phyloP scores from a whole-genome alignment of 2,329 filamentous ascomycete species.

The Zelopaecilomyces penicillatus region DNA sequence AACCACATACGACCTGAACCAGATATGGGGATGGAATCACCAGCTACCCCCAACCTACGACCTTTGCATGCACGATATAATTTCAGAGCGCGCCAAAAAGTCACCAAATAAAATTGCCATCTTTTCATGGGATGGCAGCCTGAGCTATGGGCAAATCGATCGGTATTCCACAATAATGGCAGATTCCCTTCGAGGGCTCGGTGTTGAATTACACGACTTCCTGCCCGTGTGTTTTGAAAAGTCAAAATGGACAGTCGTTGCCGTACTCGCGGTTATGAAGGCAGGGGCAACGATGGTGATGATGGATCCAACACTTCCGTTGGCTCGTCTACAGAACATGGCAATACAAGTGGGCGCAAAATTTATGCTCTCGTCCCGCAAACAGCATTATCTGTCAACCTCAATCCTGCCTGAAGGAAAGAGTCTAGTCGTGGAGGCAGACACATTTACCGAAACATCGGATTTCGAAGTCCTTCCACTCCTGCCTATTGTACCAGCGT shows the following conservation, averaged over 20 bases:
- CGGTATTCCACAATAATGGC: background rate
- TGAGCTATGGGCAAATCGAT: constrained; percentile 5
- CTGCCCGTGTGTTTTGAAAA: constrained; percentile 25
- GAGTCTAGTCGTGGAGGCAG: too few relatives aligned
- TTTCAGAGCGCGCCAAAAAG: background rate
- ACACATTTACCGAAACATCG: too few relatives aligned
- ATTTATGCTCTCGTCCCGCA: background rate
- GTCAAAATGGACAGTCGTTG: constrained; percentile 21
- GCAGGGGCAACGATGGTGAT: constrained; percentile 25
- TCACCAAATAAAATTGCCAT: constrained; percentile 3
- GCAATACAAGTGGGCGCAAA: background rate
- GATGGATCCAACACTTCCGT: constrained; percentile 17
- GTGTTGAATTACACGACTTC: constrained; percentile 10
- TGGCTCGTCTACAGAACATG: background rate
- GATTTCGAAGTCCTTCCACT: too few relatives aligned
- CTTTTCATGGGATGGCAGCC: constrained; percentile 6
- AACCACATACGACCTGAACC: background rate
- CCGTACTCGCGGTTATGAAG: constrained; percentile 23
- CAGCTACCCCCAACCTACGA: background rate
- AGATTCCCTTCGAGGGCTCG: background rate
- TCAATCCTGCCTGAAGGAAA: too few relatives aligned
- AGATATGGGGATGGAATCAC: constrained; percentile 8
- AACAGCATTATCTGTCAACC: too few relatives aligned
- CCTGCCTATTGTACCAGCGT: background rate
- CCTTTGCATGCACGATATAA: constrained; percentile 3